A percentile compares a stretch with the other conserved stretches of the same genome.
Evolutionary conservation across 345 rosid species (phyloP).

Genomic region (Eucalyptus marginata): DNA sequence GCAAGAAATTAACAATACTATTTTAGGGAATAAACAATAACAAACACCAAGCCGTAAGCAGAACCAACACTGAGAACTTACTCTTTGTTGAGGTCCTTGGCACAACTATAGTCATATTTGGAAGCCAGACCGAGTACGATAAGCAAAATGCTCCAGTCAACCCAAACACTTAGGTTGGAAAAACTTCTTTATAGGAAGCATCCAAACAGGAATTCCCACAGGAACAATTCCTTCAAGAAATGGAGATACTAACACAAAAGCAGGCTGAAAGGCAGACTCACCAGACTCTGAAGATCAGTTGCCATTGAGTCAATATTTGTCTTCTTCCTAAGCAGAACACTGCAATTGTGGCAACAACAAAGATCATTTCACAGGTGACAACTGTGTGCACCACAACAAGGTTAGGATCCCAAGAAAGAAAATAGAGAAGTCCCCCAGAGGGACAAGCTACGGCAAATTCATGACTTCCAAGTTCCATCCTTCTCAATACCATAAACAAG

Average conservation of each 20-base stretch:
- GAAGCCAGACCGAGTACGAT: not conserved
- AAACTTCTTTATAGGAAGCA: not conserved
- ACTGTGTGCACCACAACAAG: not conserved
- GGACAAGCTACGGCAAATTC: not conserved
- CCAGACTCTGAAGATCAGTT: slow-evolving; percentile 61
- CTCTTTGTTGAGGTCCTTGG: not conserved
- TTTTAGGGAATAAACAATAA: not conserved
- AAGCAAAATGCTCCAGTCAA: not conserved
- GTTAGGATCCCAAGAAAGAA: not conserved
- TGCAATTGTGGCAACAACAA: slow-evolving; percentile 11
- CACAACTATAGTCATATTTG: not conserved
- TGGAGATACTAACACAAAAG: not conserved
- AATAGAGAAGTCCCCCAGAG: not conserved
- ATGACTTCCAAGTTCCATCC: not conserved
- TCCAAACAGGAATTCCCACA: not conserved
- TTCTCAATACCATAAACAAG: not conserved
- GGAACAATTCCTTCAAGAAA: not conserved
- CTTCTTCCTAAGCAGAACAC: slow-evolving; percentile 69
- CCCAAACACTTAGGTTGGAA: not conserved
- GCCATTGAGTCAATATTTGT: slow-evolving; percentile 58
- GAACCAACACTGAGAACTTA: not conserved
- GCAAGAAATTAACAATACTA: not conserved
- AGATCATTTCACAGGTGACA: not conserved
- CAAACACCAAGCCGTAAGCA: not conserved
- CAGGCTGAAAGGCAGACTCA: slow-evolving; percentile 9